Percentiles rank a stretch among this genome's conserved stretches.
Evolutionary conservation across 768 basidiomycete genomes (phyloP).

Genomic region (Boletellus ananiceps): DNA sequence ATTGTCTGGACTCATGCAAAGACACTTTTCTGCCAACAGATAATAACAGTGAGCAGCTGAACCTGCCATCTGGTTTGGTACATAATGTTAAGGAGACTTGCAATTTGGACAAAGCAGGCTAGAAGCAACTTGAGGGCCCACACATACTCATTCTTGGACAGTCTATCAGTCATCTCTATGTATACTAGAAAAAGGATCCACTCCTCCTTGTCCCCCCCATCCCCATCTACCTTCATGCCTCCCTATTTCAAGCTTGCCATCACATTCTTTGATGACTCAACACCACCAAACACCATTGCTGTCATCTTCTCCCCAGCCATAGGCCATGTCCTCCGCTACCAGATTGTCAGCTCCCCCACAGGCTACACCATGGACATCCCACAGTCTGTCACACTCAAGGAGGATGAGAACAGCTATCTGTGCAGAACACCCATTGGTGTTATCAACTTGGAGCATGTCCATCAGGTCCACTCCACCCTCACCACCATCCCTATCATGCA

Average conservation of each 20-base stretch:
- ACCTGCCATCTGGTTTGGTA: conserved; percentile 20
- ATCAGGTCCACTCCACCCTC: conserved; percentile 26
- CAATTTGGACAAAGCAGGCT: too few species aligned
- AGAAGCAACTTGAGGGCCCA: too few species aligned
- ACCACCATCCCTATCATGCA: conserved; percentile 22
- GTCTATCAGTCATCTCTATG: conserved; percentile 14
- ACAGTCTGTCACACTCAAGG: conserved; percentile 30
- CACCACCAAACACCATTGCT: conserved; percentile 22
- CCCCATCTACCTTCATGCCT: conserved; percentile 19
- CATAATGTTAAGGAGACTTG: conserved; percentile 1
- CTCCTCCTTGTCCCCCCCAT: not conserved
- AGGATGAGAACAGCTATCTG: conserved; percentile 26
- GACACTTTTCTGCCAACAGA: too few species aligned
- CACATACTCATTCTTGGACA: too few species aligned
- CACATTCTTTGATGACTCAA: conserved; percentile 22
- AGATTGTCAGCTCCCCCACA: conserved; percentile 23
- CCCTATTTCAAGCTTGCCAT: conserved; percentile 32
- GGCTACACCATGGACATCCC: conserved; percentile 30
- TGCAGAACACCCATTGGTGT: conserved; percentile 21
- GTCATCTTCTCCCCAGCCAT: conserved; percentile 28
- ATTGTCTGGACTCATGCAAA: too few species aligned
- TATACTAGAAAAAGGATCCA: conserved; percentile 22
- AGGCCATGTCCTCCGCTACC: conserved; percentile 29
- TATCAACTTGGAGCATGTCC: conserved; percentile 28
- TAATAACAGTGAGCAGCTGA: too few species aligned